Evolutionary conservation across 2,329 filamentous ascomycete species (phyloP).

Genomic region (Aspergillus sp.): DNA sequence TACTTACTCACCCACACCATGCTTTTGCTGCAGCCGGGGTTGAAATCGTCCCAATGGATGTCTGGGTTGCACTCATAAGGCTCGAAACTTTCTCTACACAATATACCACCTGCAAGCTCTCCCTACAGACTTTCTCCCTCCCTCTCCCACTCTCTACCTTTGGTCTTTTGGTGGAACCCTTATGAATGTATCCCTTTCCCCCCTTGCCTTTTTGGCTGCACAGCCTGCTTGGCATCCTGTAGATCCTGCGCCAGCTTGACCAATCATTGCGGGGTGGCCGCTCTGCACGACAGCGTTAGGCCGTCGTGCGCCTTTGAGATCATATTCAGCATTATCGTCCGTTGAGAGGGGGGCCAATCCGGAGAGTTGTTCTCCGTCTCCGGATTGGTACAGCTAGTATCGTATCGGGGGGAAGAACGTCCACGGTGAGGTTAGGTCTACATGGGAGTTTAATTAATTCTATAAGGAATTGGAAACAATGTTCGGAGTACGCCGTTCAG

Average conservation of each 20-base stretch:
- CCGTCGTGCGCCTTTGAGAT: slow-evolving; percentile 14
- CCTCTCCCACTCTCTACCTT: background rate
- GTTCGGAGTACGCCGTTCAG: background rate
- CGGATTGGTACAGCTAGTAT: background rate
- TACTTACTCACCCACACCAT: background rate
- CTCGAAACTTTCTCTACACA: background rate
- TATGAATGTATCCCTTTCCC: background rate
- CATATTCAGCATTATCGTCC: background rate
- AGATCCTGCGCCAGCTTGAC: slow-evolving; percentile 17
- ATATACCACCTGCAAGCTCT: background rate
- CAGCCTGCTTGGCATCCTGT: slow-evolving; percentile 23
- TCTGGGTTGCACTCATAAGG: background rate
- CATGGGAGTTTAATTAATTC: too few species aligned
- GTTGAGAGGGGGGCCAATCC: background rate
- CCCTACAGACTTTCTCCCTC: background rate
- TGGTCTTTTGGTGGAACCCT: background rate
- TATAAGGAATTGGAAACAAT: background rate
- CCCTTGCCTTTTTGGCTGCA: slow-evolving; percentile 19
- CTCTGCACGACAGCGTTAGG: slow-evolving; percentile 17
- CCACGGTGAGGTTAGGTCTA: background rate
- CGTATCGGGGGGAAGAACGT: background rate
- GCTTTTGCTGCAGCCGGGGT: background rate
- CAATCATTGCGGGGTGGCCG: slow-evolving; percentile 14
- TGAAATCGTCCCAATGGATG: background rate
- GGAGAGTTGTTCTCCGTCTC: slow-evolving; percentile 13